phyloP scores from a whole-genome alignment of 441 rosid species.

The Gossypium laxum region DNA sequence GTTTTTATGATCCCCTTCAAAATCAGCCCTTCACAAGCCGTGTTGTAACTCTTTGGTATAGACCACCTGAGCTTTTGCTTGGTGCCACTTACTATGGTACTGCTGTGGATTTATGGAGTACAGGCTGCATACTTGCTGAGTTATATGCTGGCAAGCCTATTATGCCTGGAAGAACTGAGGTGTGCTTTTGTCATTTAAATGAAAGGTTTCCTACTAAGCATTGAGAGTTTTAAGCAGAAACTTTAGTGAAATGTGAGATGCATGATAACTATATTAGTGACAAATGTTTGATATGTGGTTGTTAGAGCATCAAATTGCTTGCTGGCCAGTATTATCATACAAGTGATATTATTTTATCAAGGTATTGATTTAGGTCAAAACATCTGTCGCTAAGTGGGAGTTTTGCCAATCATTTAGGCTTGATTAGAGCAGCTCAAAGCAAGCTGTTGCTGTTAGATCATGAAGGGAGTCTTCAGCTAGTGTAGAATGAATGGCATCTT shows the following conservation, averaged over 20 bases:
- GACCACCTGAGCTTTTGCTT: slow-evolving; percentile 89
- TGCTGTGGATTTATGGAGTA: slow-evolving; percentile 92
- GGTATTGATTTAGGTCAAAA: too few relatives aligned
- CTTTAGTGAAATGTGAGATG: background rate
- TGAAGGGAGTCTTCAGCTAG: too few relatives aligned
- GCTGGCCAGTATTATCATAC: background rate
- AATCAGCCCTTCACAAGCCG: slow-evolving; percentile 79
- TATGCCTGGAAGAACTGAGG: slow-evolving; percentile 99
- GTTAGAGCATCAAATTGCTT: background rate
- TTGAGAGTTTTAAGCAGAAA: background rate
- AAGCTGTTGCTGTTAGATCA: too few relatives aligned
- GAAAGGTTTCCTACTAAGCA: background rate
- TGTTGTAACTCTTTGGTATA: slow-evolving; percentile 94
- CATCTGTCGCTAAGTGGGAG: too few relatives aligned
- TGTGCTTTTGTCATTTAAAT: slow-evolving; percentile 23
- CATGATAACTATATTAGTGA: too few relatives aligned
- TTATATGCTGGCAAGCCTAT: slow-evolving; percentile 93
- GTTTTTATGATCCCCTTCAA: slow-evolving; percentile 62
- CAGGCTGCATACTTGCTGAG: slow-evolving; percentile 94
- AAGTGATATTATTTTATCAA: background rate
- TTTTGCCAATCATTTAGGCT: too few relatives aligned
- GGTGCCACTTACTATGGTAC: slow-evolving; percentile 83
- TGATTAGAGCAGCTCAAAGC: too few relatives aligned
- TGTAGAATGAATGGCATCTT: too few relatives aligned
- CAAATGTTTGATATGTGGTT: background rate